Evolutionary conservation across 148 eudicot species (phyloP), one percentile per base, ranked within the genome.

Genomic region (Camellia granthamiana): DNA sequence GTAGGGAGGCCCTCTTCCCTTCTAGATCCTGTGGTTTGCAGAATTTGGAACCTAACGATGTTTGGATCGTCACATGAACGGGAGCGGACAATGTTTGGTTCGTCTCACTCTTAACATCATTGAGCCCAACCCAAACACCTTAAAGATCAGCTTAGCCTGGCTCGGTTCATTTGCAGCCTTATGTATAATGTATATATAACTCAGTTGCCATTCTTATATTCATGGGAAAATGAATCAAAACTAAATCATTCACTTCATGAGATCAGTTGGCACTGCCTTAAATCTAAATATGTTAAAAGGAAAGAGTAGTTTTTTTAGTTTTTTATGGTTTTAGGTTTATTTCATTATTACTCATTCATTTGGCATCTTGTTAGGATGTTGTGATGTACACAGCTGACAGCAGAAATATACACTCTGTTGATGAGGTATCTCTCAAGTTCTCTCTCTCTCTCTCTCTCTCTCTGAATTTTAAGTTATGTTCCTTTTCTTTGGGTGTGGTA

Each of bases 351-450:
- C 74, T 74, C 30, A 58, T 76, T 58, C 14, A 19, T 49, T 60
- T 79, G 63, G 62, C 51, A 15, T 81, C 63, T 82, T 69, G 62
- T 43, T 84, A 95, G 99, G 99, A 96, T 84, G 91, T 87, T 76
- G 75, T 92, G 63, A 80, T 96, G 76, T 96, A 96, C 88, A 89
- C 99, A 72, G 99, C 98, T 75, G 99, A 96, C 84, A 77, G 84
- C 76, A 86, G 83, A 78, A 96, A 96, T 81, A 72, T 88, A 80
- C 99, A 96, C 80, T 92, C 90, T 79, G 99, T 96, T 77, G 97
- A 92, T 76, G 94, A 93, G 98, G 98, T 95, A 84, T 79, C 77
- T 75, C 73, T 74, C 42, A 69, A 52, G 61, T 75, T 30, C 72
- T 78, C 49, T 52, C 60, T 76, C 59, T 46, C 18, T 64, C 62